Conservation (phyloP, 345 rosid genomes). For the Melaleuca alternifolia region DNA sequence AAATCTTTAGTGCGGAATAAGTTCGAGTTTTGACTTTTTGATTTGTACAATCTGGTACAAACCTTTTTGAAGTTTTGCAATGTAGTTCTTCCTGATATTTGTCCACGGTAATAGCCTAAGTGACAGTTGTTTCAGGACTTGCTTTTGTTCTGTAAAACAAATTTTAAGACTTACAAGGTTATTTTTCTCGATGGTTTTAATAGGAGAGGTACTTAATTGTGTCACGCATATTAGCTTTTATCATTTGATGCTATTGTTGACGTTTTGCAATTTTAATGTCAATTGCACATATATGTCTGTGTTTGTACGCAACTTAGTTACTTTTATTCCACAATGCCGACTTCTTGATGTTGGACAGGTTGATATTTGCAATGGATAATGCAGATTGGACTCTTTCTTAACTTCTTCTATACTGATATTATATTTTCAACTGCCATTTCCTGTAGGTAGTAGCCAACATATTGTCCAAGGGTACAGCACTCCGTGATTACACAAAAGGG, state of each 20-base stretch:
- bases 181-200: not conserved
- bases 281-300: not conserved
- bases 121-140: not conserved
- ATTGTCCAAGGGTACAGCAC: conserved; percentile 67
- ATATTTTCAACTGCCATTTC: not conserved
- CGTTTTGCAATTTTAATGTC: not conserved
- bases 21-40: not conserved
- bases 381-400: not conserved
- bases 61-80: not conserved
- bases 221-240: not conserved
- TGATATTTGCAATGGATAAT: not conserved
- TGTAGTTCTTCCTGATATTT: not conserved
- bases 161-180: not conserved
- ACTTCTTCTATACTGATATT: not conserved
- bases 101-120: not conserved
- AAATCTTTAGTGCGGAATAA: not conserved
- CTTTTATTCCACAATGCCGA: not conserved
- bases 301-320: not conserved
- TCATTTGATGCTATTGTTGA: not conserved
- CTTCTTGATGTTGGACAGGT: not conserved
- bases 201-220: not conserved
- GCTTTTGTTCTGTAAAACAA: not conserved
- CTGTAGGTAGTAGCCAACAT: conserved; percentile 81
- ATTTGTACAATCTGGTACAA: not conserved
- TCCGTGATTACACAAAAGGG: conserved; percentile 85